Percentiles rank a stretch among this genome's conserved stretches.
These are phyloP conservation scores for Exophiala xenobiotica DNA, from an alignment of 2,329 filamentous ascomycete genomes.

Conservation along the genomic window DNA sequence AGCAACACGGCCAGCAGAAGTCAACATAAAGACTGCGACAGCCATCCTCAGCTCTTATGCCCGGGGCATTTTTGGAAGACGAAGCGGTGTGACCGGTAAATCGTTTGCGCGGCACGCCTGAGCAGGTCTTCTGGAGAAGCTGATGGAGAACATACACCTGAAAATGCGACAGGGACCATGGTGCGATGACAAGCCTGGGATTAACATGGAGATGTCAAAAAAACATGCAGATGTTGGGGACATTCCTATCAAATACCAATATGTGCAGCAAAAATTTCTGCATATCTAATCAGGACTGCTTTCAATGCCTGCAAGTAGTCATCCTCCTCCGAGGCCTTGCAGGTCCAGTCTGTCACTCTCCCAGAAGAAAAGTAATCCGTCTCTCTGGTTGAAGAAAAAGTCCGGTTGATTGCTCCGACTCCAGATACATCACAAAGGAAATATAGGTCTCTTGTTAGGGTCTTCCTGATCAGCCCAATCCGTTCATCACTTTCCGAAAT, in stretches of 20 bases:
- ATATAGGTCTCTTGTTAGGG: background rate
- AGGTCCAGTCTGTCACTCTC: background rate
- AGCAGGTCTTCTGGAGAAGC: conserved; percentile 1
- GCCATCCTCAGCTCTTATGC: background rate
- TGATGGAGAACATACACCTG: background rate
- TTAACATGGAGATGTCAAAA: too few species aligned
- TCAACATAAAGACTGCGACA: background rate
- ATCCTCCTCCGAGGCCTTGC: background rate
- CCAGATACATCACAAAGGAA: conserved; percentile 2
- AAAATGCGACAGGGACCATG: too few species aligned
- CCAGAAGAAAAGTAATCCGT: background rate
- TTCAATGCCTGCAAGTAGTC: background rate
- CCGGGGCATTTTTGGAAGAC: background rate
- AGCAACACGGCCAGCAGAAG: background rate
- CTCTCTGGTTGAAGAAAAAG: background rate
- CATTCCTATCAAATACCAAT: conserved; percentile 13
- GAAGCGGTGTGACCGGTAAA: conserved; percentile 6
- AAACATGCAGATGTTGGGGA: background rate
- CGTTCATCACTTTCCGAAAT: conserved; percentile 12
- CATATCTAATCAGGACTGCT: conserved; percentile 12
- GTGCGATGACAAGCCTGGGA: too few species aligned
- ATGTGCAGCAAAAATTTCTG: conserved; percentile 19
- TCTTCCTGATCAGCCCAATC: conserved; percentile 2
- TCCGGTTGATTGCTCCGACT: background rate
- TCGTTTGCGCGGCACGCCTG: conserved; percentile 10